These are phyloP conservation scores for Breviolum minutum DNA, from an alignment of 73 alveolate genomes.

Conservation along the genomic window DNA sequence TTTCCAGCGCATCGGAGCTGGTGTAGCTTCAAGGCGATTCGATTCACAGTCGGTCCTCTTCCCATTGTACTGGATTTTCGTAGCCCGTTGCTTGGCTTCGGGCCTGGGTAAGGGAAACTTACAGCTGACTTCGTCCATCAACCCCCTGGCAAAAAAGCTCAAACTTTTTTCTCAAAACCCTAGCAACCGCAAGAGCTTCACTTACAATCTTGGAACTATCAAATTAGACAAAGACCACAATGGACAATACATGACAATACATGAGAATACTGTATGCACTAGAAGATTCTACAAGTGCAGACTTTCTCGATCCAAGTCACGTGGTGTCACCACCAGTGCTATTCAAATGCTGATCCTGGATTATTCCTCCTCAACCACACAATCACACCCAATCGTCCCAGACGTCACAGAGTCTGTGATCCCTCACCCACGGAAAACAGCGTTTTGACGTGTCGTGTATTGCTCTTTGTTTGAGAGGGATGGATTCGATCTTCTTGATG, in stretches of 20 bases:
- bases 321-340: no score
- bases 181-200: neutral
- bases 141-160: neutral
- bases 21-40: neutral
- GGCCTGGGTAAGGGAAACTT: neutral
- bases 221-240: no score
- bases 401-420: neutral
- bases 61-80: slow-evolving; percentile 65
- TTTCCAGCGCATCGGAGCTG: no score
- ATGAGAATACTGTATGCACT: neutral
- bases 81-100: slow-evolving; percentile 64
- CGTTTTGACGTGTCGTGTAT: slow-evolving; percentile 50
- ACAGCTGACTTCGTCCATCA: neutral
- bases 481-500: slow-evolving; percentile 11
- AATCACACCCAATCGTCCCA: no score
- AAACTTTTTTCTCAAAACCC: neutral
- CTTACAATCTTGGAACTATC: neutral
- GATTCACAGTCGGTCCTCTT: neutral
- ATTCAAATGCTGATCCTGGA: no score
- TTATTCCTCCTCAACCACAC: no score
- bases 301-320: no score
- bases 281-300: neutral
- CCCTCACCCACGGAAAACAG: slow-evolving; percentile 52
- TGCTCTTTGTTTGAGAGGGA: slow-evolving; percentile 36
- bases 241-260: no score